Evolutionary conservation across 192 early-diverging fungal species (phyloP), one percentile per base, ranked within the genome.

Genomic region (Coemansia sp.): DNA sequence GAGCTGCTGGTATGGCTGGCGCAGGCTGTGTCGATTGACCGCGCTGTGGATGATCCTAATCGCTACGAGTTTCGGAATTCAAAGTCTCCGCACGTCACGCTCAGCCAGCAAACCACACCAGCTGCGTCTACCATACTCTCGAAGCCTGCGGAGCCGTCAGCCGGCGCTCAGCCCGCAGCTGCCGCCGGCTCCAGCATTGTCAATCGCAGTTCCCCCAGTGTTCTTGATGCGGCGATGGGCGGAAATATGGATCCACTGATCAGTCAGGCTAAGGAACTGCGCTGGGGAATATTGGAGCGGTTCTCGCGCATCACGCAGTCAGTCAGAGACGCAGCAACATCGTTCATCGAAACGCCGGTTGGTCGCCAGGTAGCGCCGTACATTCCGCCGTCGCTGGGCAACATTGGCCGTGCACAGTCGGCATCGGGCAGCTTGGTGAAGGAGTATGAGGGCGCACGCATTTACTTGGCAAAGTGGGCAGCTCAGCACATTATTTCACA

Each of bases 381-480:
- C 42, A 76, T 76, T 8, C 73, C 73, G 26, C 73, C 73, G 10
- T 60, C 70, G 15, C 55, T 88, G 3, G 79, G 85, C 55, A 67
- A 71, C 17, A 40, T 79, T 12, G 61, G 79, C 19, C 79, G 80
- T 14, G 75, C 79, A 7, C 72, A 74, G 12, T 81, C 84, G 8
- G 79, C 81, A 1, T 79, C 84, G 32, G 79, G 78, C 20, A 70
- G 65, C 32, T 66, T 83, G 1, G 84, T 85, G 28, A 84, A 85
- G n/a, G 89, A 91, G 47, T 91, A 88, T 53, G 89, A 91, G 53
- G 79, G 84, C 50, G 87, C 85, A 0, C 79, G 89, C 8, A 75
- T 91, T 8, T 91, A 86, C 51, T 65, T 89, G 21, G 89, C 89
- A 6, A 87, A 85, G 49, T 91, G 87, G 88, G 90, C 87, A 11